These are phyloP conservation scores for Pichia thaimueangensis DNA, from an alignment of 805 yeast genomes.

Conservation along the genomic window DNA sequence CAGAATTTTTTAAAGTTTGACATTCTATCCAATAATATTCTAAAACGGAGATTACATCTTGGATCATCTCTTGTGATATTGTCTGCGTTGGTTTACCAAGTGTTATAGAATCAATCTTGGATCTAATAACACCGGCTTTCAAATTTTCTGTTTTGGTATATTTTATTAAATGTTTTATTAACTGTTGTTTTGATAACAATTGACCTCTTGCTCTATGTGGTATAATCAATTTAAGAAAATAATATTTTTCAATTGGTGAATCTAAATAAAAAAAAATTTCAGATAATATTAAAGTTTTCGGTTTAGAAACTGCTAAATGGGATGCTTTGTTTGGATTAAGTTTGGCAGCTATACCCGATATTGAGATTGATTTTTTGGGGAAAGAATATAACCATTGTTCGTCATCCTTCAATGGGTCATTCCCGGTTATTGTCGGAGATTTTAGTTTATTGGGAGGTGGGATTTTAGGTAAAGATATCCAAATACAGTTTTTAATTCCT, in stretches of 20 bases:
- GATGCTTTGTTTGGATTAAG: not conserved
- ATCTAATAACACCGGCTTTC: slow-evolving; percentile 2
- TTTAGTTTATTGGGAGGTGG: not conserved
- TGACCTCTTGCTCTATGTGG: slow-evolving; percentile 4
- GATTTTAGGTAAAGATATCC: not conserved
- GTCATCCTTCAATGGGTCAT: too few relatives aligned
- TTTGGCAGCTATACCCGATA: slow-evolving; percentile 3
- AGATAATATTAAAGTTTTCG: not conserved
- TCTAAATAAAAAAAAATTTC: not conserved
- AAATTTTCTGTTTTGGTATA: slow-evolving; percentile 4
- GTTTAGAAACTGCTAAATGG: not conserved
- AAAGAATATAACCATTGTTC: slow-evolving; percentile 1
- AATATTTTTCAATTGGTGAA: slow-evolving; percentile 6
- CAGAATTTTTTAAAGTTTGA: not conserved
- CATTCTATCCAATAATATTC: slow-evolving; percentile 8
- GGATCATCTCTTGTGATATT: not conserved
- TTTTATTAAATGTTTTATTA: not conserved
- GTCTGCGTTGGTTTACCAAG: slow-evolving; percentile 7
- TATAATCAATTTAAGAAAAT: slow-evolving; percentile 1
- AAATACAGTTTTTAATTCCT: not conserved
- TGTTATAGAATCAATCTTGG: slow-evolving; percentile 1
- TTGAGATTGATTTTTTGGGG: not conserved
- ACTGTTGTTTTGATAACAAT: slow-evolving; percentile 7
- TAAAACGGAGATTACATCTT: not conserved
- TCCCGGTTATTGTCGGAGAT: not conserved